Conservation (phyloP, 495 filamentous ascomycete species). For the Daldinia vernicosa region DNA sequence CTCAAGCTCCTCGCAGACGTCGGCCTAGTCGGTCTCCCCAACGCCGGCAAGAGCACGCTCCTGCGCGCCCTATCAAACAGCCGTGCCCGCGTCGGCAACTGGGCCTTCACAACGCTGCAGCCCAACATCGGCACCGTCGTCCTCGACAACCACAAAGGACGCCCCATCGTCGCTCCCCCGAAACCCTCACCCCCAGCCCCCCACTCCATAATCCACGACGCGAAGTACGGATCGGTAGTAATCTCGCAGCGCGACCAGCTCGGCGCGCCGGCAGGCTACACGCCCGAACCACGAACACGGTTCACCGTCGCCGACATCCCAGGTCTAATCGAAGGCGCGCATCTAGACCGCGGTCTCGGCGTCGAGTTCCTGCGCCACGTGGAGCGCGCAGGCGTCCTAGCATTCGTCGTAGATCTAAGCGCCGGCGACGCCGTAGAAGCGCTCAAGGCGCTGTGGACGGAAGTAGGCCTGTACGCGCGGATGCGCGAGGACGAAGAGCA, state of each 20-base stretch:
- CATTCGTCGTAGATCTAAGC: slow-evolving; percentile 90
- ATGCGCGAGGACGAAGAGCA: slow-evolving; percentile 69
- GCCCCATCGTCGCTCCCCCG: slow-evolving; percentile 49
- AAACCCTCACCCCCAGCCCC: slow-evolving; percentile 50
- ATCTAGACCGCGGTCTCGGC: slow-evolving; percentile 90
- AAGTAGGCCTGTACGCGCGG: slow-evolving; percentile 86
- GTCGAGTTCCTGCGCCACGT: slow-evolving; percentile 93
- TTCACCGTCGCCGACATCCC: slow-evolving; percentile 98
- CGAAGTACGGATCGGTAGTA: slow-evolving; percentile 40
- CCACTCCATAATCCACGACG: slow-evolving; percentile 48
- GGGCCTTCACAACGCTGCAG: slow-evolving; percentile 95
- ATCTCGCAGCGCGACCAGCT: slow-evolving; percentile 28
- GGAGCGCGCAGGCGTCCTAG: slow-evolving; percentile 89
- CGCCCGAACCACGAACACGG: slow-evolving; percentile 65
- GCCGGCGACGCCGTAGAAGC: slow-evolving; percentile 79
- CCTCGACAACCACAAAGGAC: slow-evolving; percentile 80
- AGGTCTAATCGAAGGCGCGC: slow-evolving; percentile 87
- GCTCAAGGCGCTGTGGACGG: slow-evolving; percentile 83
- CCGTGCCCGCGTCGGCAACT: slow-evolving; percentile 87
- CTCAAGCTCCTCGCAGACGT: slow-evolving; percentile 95
- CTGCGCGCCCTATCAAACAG: slow-evolving; percentile 86
- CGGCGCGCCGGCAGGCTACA: slow-evolving; percentile 13
- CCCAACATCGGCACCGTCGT: slow-evolving; percentile 96
- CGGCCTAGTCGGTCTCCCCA: slow-evolving; percentile 91
- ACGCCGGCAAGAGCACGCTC: slow-evolving; percentile 95